Evolutionary conservation across 1,284 basidiomycete species (phyloP).

Genomic region (Melampsora larici-populina): DNA sequence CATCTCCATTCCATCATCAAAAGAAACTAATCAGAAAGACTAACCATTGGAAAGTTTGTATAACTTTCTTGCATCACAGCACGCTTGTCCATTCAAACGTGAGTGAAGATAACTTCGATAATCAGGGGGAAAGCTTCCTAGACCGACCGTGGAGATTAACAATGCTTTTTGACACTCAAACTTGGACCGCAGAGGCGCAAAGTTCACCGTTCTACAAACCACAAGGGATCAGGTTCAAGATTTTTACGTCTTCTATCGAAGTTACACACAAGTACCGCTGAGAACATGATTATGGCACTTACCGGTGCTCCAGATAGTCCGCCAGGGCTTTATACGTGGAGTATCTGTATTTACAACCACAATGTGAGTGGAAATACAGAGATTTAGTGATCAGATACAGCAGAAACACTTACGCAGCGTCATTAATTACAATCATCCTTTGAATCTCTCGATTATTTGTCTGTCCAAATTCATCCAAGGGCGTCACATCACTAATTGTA

Average conservation of each 20-base stretch:
- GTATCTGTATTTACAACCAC: neutral
- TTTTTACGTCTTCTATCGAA: no score
- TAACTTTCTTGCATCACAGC: conserved; percentile 12
- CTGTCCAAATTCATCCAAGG: neutral
- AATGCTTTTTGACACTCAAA: conserved; percentile 9
- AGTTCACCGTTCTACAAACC: conserved; percentile 3
- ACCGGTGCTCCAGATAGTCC: conserved; percentile 22
- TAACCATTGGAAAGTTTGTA: conserved; percentile 20
- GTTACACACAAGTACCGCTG: neutral
- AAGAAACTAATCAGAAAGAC: neutral
- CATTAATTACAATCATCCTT: conserved; percentile 15
- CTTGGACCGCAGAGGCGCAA: conserved; percentile 17
- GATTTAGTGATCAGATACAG: neutral
- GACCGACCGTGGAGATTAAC: neutral
- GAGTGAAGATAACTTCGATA: conserved; percentile 9
- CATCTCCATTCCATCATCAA: neutral
- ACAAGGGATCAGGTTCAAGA: no score
- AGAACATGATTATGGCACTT: neutral
- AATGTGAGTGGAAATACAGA: neutral
- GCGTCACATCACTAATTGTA: neutral
- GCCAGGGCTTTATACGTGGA: neutral
- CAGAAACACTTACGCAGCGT: conserved; percentile 1
- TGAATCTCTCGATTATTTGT: neutral
- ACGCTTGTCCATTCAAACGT: neutral
- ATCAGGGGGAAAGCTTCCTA: neutral